Base-by-base conservation (phyloP, 176 grass and related monocot species). In the Elaeis guineensis region DNA sequence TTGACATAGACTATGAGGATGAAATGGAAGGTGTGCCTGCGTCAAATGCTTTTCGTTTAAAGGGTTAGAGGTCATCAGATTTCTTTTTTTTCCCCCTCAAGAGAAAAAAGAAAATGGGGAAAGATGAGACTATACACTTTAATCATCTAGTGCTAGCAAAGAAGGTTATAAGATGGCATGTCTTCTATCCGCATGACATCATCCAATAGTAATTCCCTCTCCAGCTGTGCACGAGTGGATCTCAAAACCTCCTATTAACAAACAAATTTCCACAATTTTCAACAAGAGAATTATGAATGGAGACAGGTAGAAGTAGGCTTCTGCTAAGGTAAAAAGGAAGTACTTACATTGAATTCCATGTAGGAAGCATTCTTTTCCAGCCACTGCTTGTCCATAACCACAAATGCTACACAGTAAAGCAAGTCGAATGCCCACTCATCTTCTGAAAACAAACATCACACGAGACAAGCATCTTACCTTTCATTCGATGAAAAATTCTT, bases 391-490 rank as follows among this genome's bases (percentile, higher is more conserved):
- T 97, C 93, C 93, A 97, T 91, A 19, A 91, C 78, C 28, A 80
- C 76, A 30, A 97, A 91, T 25, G 92, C 87, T 2, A 97, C 81
- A 14, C 87, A 97, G 58, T 97, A 97, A 15, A 97, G 92, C 59
- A 97, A 74, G 58, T 97, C 87, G 79, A 97, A 97, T 76, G 92
- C 81, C 92, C 92, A 97, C n/a, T 97, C 92, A 76, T 97, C 81
- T 81, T 97, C 92, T 97, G 61, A 12, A 25, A 63, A 50, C 58
- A 61, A 18, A 17, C 9, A 44, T 44, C 11, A 12, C 12, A 12
- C 11, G 2, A 44, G 8, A 2, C 35, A 44, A 44, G 0, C 9
- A 44, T 44, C 35, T 44, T 12, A 44, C 9, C 8, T 14, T 44
- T 6, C 0, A 3, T 44, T 44, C 2, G 35, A 44, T 6, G 8